Evolutionary conservation across 2,329 filamentous ascomycete species (phyloP).

Genomic region (Monilinia aucupariae): DNA sequence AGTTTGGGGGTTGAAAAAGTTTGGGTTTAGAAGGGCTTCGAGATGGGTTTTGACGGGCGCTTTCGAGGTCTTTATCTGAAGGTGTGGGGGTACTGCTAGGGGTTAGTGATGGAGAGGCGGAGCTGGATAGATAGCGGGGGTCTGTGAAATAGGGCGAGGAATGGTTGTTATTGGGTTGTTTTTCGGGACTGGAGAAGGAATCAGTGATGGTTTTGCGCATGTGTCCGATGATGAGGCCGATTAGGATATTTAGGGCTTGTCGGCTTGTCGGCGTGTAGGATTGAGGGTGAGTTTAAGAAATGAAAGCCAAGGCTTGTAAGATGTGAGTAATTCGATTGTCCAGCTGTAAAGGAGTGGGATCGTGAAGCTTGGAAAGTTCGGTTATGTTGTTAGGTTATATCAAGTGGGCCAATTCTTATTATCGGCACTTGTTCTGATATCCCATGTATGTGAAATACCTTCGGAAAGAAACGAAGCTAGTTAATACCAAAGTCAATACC

Average conservation of each 20-base stretch:
- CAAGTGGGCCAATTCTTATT: neutral
- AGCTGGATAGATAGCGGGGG: neutral
- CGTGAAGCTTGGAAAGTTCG: neutral
- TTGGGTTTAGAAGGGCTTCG: conserved; percentile 24
- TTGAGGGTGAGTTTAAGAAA: conserved; percentile 46
- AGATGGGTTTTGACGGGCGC: no score
- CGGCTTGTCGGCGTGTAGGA: conserved; percentile 46
- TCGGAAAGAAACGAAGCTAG: neutral
- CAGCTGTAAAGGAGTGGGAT: neutral
- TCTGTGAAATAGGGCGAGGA: neutral
- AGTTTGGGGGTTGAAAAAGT: conserved; percentile 25
- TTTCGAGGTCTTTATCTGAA: conserved; percentile 21
- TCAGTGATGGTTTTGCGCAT: conserved; percentile 49
- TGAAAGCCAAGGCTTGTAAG: no score
- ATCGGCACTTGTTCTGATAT: neutral
- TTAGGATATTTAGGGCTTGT: conserved; percentile 46
- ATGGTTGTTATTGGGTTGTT: no score
- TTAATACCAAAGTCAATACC: neutral
- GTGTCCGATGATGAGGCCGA: conserved; percentile 47
- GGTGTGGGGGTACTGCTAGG: neutral
- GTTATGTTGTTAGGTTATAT: neutral
- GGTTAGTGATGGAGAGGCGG: neutral
- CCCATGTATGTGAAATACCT: neutral
- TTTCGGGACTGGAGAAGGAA: conserved; percentile 27
- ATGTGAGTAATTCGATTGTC: no score